Evolutionary conservation across 2,329 filamentous ascomycete species (phyloP).

Genomic region (Cladosporium sp.): DNA sequence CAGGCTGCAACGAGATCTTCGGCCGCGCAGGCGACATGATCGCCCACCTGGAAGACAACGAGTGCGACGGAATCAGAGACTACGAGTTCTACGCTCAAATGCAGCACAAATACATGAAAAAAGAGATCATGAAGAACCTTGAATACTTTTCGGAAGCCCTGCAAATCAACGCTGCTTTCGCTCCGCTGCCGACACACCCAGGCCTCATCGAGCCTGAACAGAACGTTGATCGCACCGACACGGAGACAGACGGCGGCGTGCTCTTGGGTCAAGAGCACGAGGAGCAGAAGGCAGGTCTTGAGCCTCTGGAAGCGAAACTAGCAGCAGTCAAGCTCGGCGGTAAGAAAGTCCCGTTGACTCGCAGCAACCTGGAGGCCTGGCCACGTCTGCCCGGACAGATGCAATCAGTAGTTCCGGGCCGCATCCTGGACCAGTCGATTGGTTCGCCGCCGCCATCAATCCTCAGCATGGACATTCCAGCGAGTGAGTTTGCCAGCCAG

Average conservation of each 20-base stretch:
- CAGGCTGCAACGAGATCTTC: constrained; percentile 54
- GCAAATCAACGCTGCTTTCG: constrained; percentile 16
- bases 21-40: constrained; percentile 51
- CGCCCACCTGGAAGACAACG: constrained; percentile 55
- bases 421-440: constrained; percentile 12
- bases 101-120: constrained; percentile 52
- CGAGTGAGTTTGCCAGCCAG: constrained; percentile 15
- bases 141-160: constrained; percentile 28
- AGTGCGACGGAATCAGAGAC: constrained; percentile 48
- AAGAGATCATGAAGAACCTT: constrained; percentile 35
- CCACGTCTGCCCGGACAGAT: constrained; percentile 20
- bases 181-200: not conserved
- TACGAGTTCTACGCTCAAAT: constrained; percentile 50
- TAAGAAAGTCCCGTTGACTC: not conserved
- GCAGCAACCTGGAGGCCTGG: constrained; percentile 20
- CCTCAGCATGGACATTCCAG: not conserved
- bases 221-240: constrained; percentile 28
- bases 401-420: constrained; percentile 6
- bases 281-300: constrained; percentile 19
- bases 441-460: constrained; percentile 12
- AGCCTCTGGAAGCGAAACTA: constrained; percentile 21
- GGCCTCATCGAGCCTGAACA: constrained; percentile 18
- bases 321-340: constrained; percentile 20
- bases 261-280: constrained; percentile 25
- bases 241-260: constrained; percentile 27